These are phyloP conservation scores for Ophiostoma novo-ulmi DNA, from an alignment of 2,329 filamentous ascomycete genomes.

Conservation along the genomic window DNA sequence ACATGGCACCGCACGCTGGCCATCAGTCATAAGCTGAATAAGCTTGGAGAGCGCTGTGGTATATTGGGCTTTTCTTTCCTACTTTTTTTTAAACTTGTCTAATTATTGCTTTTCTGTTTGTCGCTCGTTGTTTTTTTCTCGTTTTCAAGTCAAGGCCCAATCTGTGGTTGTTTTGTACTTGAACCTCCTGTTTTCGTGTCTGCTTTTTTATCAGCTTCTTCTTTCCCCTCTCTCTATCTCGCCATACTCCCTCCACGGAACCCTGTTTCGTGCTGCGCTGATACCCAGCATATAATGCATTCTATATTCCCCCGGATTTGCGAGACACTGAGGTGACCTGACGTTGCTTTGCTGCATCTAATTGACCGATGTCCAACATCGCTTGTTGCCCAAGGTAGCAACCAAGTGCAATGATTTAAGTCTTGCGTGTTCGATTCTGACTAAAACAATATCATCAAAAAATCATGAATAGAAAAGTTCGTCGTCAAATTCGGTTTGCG, in stretches of 20 bases:
- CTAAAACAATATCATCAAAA: neutral
- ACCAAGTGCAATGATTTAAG: neutral
- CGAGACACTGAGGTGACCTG: conserved; percentile 24
- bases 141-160: neutral
- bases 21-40: conserved; percentile 59
- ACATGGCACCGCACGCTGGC: conserved; percentile 79
- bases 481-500: too few relatives aligned
- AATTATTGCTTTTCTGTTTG: neutral
- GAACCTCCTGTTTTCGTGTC: neutral
- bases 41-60: neutral
- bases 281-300: conserved; percentile 59
- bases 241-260: conserved; percentile 28
- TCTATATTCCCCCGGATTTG: conserved; percentile 27
- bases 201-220: conserved; percentile 5
- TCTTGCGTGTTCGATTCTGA: neutral
- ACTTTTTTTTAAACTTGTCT: neutral
- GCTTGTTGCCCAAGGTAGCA: neutral
- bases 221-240: neutral
- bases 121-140: neutral
- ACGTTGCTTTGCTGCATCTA: conserved; percentile 19
- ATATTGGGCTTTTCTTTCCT: neutral
- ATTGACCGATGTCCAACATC: neutral
- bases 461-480: too few relatives aligned
- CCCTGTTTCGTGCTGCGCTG: conserved; percentile 37
- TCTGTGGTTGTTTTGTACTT: neutral